Percentiles rank a stretch among this genome's conserved stretches.
phyloP scores from a whole-genome alignment of 176 grass and related monocot species.

The sorghum (Sorghum bicolor) region Sorghum_bicolor_NCBIv3 NC_012873.2:4945501-4946000 shows the following conservation, averaged over 20 bases:
- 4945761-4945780: not conserved
- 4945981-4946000: conserved; percentile 20
- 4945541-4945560: not conserved
- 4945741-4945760: not conserved
- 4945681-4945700: not conserved
- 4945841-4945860: conserved; percentile 98
- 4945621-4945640: not conserved
- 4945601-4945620: conserved; percentile 6
- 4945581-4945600: not conserved
- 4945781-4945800: conserved; percentile 74
- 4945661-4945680: not conserved
- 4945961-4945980: conserved; percentile 1
- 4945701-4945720: conserved; percentile 11
- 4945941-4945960: conserved; percentile 19
- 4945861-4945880: conserved; percentile 96
- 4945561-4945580: not conserved
- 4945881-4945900: conserved; percentile 99
- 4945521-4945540: not conserved
- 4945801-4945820: conserved; percentile 92
- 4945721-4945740: not conserved
- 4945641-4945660: not conserved
- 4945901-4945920: conserved; percentile 95
- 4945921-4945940: conserved; percentile 88
- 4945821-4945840: conserved; percentile 83
- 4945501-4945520: not conserved